Evolutionary conservation across 2,329 filamentous ascomycete genomes (phyloP), one percentile per base, ranked within the genome.

Genomic region (Cladosporium sp.): DNA sequence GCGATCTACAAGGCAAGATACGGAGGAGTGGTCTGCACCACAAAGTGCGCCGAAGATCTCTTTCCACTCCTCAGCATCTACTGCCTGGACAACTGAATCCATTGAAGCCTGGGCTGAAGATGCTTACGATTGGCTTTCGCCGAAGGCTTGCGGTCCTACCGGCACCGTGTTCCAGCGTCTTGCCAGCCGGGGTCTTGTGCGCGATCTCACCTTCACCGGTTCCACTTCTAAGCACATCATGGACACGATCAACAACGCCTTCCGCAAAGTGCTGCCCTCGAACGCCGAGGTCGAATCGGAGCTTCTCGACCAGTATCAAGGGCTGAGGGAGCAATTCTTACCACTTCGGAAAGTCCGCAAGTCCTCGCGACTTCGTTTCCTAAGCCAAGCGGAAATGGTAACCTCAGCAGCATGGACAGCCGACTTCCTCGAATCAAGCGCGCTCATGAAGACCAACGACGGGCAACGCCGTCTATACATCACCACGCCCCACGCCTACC

Each of bases 281-380:
- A 56, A 43, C 3, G 37, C 46, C 9, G 37, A 34, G 9, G 13
- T 41, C 19, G 22, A 65, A 3, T 62, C 61, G 9, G 58, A 66
- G 4, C 70, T 72, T 43, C 61, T 62, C n/a, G 67, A 67, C 4
- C 72, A 72, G 38, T 82, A 78, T 49, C 71, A 84, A 16, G 87
- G 83, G 5, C 73, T 91, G 14, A 77, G 79, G 50, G 83, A 85
- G 41, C 70, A 80, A 0, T 89, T 86, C 78, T 78, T 91, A n/a
- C 87, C 87, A 4, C 73, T 92, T 14, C 81, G 87, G 46, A 91
- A 91, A 66, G 73, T 89, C 2, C 81, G 87, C 64, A 89, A 86
- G 63, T 85, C 89, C 53, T 84, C 84, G 0, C 79, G 82, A 22
- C 75, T 92, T 6, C 81, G 82, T 1, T 90, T 90, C 60, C 74